These are phyloP conservation scores for Moelleriella libera DNA, from an alignment of 2,329 filamentous ascomycete species.

Conservation along the genomic window DNA sequence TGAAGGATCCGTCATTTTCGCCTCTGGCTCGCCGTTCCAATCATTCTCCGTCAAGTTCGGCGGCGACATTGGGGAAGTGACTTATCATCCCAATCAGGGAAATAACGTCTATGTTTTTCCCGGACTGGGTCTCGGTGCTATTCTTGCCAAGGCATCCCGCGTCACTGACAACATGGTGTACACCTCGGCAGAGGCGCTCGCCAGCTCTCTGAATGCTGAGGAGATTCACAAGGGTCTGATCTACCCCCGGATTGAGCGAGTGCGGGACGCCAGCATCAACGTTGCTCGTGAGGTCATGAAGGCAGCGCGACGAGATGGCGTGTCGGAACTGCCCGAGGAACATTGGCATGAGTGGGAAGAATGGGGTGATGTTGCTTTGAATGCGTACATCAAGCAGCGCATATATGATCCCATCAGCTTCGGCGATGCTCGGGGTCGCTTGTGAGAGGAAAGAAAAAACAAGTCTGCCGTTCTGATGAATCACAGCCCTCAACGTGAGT, in stretches of 20 bases:
- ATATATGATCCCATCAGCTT: slow-evolving; percentile 45
- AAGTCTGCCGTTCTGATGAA: too few relatives aligned
- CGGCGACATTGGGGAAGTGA: slow-evolving; percentile 39
- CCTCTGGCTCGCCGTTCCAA: slow-evolving; percentile 85
- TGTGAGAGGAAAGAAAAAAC: slow-evolving; percentile 9
- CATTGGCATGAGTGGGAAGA: slow-evolving; percentile 62
- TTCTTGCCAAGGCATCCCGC: slow-evolving; percentile 73
- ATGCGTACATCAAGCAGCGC: slow-evolving; percentile 42
- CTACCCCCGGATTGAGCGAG: slow-evolving; percentile 82
- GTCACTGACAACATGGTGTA: slow-evolving; percentile 97
- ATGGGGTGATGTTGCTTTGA: slow-evolving; percentile 51
- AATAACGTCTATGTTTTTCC: slow-evolving; percentile 93
- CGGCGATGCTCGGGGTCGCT: slow-evolving; percentile 17
- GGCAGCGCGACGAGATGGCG: slow-evolving; percentile 68
- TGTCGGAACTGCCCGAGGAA: slow-evolving; percentile 53
- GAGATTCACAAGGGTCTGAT: slow-evolving; percentile 75
- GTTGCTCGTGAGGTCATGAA: slow-evolving; percentile 91
- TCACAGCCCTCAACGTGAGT: too few relatives aligned
- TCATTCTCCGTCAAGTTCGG: slow-evolving; percentile 50
- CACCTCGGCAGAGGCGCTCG: slow-evolving; percentile 71
- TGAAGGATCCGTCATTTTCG: slow-evolving; percentile 82
- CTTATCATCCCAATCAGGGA: slow-evolving; percentile 69
- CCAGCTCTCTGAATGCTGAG: slow-evolving; percentile 62
- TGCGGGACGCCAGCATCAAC: slow-evolving; percentile 74
- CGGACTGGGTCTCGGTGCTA: slow-evolving; percentile 84